These are phyloP conservation scores for Lactarius sp. DNA, from an alignment of 768 basidiomycete genomes.

Conservation along the genomic window DNA sequence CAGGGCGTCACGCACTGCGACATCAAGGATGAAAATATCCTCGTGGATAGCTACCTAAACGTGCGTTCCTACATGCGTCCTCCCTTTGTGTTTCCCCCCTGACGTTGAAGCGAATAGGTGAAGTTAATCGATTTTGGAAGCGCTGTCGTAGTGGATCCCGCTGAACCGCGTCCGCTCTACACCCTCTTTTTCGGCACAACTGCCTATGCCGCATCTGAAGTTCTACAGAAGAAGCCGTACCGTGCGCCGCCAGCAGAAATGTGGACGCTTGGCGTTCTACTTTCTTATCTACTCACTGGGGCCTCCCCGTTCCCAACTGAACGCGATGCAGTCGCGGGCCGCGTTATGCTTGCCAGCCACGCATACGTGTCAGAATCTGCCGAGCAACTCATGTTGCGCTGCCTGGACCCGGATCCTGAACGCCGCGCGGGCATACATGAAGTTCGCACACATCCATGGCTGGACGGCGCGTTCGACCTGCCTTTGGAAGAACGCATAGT, in stretches of 20 bases:
- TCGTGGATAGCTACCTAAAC: slow-evolving; percentile 69
- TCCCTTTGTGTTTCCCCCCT: slow-evolving; percentile 9
- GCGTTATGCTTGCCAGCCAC: slow-evolving; percentile 42
- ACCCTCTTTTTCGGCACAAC: slow-evolving; percentile 87
- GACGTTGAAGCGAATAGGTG: slow-evolving; percentile 45
- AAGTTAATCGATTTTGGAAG: slow-evolving; percentile 97
- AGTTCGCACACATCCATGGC: slow-evolving; percentile 83
- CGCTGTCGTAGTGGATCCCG: slow-evolving; percentile 68
- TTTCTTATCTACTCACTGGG: slow-evolving; percentile 92
- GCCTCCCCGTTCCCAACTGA: slow-evolving; percentile 89
- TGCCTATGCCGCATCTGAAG: slow-evolving; percentile 94
- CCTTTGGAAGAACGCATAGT: slow-evolving; percentile 18
- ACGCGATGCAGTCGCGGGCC: slow-evolving; percentile 68
- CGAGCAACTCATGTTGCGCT: slow-evolving; percentile 62
- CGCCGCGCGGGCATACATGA: slow-evolving; percentile 77
- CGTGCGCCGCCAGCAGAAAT: slow-evolving; percentile 93
- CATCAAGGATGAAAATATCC: slow-evolving; percentile 94
- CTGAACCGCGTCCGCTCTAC: slow-evolving; percentile 59
- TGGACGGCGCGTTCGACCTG: slow-evolving; percentile 38
- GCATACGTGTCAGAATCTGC: slow-evolving; percentile 34
- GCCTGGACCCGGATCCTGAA: slow-evolving; percentile 79
- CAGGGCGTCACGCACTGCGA: slow-evolving; percentile 92
- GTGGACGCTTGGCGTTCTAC: slow-evolving; percentile 92
- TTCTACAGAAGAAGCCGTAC: slow-evolving; percentile 82
- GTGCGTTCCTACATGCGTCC: slow-evolving; percentile 35